Base-by-base conservation (phyloP, 768 basidiomycete species). In the Trametes villosa region DNA sequence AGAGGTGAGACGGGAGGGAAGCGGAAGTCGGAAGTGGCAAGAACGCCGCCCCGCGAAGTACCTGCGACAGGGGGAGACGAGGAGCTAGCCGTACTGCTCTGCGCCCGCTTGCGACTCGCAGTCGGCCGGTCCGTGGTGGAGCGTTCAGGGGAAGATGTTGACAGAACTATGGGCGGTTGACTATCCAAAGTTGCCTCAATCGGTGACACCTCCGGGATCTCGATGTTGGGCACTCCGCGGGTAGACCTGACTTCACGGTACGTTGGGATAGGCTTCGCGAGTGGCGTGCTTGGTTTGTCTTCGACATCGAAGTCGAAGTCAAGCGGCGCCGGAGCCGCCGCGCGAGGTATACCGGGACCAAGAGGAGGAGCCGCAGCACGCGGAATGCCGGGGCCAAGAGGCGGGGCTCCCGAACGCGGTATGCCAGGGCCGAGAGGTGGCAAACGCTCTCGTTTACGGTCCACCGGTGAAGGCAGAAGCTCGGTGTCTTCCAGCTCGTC, bases 71-170 rank as follows among this genome's bases (percentile, higher is more conserved):
- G 76, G 2, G 77, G 55, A 18, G 57, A 48, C 6, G 58, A 69
- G 18, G 76, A 67, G 34, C 62, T 71, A 15, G 66, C 74, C n/a
- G 75, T 74, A 57, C 64, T 79, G 53, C 79, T 81, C 57, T 80
- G 72, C 1, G 79, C 79, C n/a, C 79, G 73, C 63, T 79, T 77
- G 17, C 80, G 74, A 48, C 61, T 75, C 13, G 78, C 70, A 12
- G 71, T 64, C 2, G 79, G 76, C 41, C 71, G 34, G 64, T 57
- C 46, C 50, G 57, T 30, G 42, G 66, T 52, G n/a, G 65, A 33
- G n/a, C 60, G 61, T 34, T 71, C 66, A 11, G 74, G 67, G n/a
- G 72, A 67, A 3, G 72, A 68, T 0, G 68, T 54, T 20, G 73
- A 67, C 11, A 71, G 58, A 24, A 68, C 58, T 22, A 69, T 71